Evolutionary conservation across 257 asterid genomes (phyloP).

Genomic region (Capsicum chinense): DNA sequence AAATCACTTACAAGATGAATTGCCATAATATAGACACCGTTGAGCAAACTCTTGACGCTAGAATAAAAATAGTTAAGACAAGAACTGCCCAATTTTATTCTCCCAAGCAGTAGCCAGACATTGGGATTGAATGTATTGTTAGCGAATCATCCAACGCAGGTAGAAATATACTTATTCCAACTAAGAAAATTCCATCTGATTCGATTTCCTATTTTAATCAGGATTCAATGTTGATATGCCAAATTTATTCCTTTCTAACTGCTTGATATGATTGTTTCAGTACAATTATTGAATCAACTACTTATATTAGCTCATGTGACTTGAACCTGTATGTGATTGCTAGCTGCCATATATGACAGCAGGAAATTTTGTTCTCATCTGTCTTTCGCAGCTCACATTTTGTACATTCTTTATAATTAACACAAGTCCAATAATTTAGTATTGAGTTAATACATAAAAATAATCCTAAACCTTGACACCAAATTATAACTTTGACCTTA

Average conservation of each 20-base stretch:
- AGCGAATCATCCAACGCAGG: background rate
- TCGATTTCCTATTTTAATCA: background rate
- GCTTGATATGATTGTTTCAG: background rate
- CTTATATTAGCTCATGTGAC: background rate
- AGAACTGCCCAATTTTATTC: background rate
- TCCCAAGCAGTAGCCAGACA: too few relatives aligned
- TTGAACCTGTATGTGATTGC: conserved; percentile 19
- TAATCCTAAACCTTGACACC: too few relatives aligned
- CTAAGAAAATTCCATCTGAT: conserved; percentile 1
- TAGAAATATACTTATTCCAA: conserved; percentile 12
- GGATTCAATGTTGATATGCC: background rate
- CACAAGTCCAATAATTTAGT: background rate
- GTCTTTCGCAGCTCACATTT: conserved; percentile 22
- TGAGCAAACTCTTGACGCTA: too few relatives aligned
- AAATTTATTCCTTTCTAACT: conserved; percentile 17
- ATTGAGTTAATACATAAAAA: too few relatives aligned
- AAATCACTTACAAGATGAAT: too few relatives aligned
- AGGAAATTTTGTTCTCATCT: background rate
- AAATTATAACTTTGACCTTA: too few relatives aligned
- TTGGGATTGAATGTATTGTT: background rate
- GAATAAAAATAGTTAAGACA: too few relatives aligned
- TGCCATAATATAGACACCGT: too few relatives aligned
- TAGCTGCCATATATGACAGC: conserved; percentile 23
- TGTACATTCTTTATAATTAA: background rate
- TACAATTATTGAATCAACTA: background rate